Base-by-base conservation (phyloP, 352 stramenopile species). In the Phytophthora palmivora region DNA sequence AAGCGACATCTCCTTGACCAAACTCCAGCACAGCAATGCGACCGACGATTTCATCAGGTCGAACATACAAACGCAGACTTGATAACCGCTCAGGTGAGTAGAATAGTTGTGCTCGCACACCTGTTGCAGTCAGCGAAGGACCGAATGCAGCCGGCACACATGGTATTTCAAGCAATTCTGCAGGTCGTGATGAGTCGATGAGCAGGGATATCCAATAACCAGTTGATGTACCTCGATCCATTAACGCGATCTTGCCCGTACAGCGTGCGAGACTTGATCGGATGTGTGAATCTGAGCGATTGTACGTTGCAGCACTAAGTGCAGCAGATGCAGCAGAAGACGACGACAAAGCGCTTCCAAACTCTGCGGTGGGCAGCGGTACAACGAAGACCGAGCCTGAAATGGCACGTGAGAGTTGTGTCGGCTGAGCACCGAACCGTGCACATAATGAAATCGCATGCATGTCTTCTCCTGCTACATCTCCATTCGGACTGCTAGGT, bases 11-110 rank as follows among this genome's bases (percentile, higher is more conserved):
- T 11, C 79, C 66, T 50, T 87, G 76, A 22, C 79, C 77, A 58
- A 90, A 89, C 46, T 87, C 80, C 11, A 93, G 67, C 33, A 93
- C 77, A n/a, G 86, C 82, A 33, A 93, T 68, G 24, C 78, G 78
- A 15, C 74, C 74, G 6, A 88, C 76, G 18, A 90, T 59, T 54
- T 91, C 78, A 44, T 91, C 79, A 0, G 82, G 82, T 1, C 84
- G 79, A 14, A 92, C 84, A 41, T 87, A 91, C 51, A 91, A 64
- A 1, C 72, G 69, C 43, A 92, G 55, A 26, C 76, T 82, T 36
- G 55, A 64, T 9, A 92, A 60, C n/a, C 85, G 85, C 58, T 92
- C 67, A 0, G 84, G 84, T 4, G 82, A 89, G 39, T 87, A 88
- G 50, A 89, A 92, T 2, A 89, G 42, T 43, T 81, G 72, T 9